Base-by-base conservation (phyloP, 2,329 filamentous ascomycete genomes). In the Aspergillus fumigatus region DNA sequence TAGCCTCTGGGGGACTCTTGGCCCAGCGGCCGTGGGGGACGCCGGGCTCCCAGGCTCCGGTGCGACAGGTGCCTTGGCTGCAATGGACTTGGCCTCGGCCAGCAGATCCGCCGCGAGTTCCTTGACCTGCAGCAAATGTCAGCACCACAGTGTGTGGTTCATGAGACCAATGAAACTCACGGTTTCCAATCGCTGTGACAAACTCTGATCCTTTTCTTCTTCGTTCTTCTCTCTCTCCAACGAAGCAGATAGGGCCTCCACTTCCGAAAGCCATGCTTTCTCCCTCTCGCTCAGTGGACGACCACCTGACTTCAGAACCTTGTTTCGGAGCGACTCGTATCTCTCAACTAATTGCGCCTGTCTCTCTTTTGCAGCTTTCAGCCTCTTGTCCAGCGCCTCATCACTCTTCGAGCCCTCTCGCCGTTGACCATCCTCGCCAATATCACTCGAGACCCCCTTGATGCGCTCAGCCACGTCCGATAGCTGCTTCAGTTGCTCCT, bases 211-310 rank as follows among this genome's bases (percentile, higher is more conserved):
- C 43, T 65, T 55, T 40, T 69, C 65, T n/a, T 62, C 61, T 9
- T 59, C 62, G 48, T 62, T 66, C 19, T 53, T 55, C 17, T 60
- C 60, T 17, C 23, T 47, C 21, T 68, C 69, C 35, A 80, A 63
- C 6, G 71, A 75, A 21, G 59, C 60, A 1, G 73, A 71, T 27
- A 80, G 55, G 4, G 66, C 59, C 21, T 75, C 67, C 26, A 81
- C 73, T 58, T 81, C 79, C 10, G 59, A 64, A 5, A 77, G 62
- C 78, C 78, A 81, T 4, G 69, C 67, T 53, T 70, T 73, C 60
- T 81, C 79, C 58, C 74, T 79, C 26, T 77, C 73, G 56, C 75
- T 79, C 40, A 80, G 65, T 9, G 77, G 75, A 9, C 73, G 71
- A 17, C 77, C 77, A 14, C 74, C 75, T 2, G 73, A 70, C 52